Evolutionary conservation across 164 flowering plant genomes (phyloP).

Genomic region (Pachysandra terminalis): DNA sequence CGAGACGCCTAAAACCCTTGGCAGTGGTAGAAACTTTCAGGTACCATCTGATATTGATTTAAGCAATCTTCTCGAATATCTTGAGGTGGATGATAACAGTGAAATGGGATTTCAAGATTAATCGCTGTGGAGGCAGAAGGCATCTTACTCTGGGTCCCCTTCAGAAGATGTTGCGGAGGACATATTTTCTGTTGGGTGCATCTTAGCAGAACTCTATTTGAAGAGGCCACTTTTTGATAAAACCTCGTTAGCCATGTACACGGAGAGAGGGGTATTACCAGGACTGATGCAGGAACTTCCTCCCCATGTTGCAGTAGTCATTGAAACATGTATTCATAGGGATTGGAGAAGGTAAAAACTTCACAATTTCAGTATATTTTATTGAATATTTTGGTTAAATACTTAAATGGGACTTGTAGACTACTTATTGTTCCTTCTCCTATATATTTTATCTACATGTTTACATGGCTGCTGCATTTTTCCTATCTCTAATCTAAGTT

Average conservation of each 20-base stretch:
- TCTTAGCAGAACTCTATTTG: conserved; percentile 83
- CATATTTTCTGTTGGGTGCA: conserved; percentile 86
- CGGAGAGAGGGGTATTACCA: conserved; percentile 62
- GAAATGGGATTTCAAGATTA: conserved; percentile 70
- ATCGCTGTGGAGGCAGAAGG: conserved; percentile 64
- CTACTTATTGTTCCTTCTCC: not conserved
- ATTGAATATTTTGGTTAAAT: not conserved
- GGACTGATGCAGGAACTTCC: conserved; percentile 64
- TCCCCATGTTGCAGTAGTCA: conserved; percentile 46
- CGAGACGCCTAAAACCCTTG: conserved; percentile 13
- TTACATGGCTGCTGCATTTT: not conserved
- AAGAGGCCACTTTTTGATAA: conserved; percentile 77
- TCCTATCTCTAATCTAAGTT: not conserved
- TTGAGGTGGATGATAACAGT: conserved; percentile 55
- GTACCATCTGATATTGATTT: conserved; percentile 35
- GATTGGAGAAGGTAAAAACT: conserved; percentile 68
- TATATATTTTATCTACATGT: not conserved
- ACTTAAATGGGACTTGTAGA: not conserved
- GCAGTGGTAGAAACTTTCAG: conserved; percentile 13
- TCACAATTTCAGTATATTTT: not conserved
- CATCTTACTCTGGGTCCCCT: conserved; percentile 19
- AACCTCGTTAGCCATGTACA: conserved; percentile 42
- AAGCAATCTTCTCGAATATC: conserved; percentile 54
- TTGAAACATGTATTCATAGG: conserved; percentile 71
- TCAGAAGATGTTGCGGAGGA: conserved; percentile 56